These are phyloP conservation scores for Exophiala bonariae DNA, from an alignment of 2,329 filamentous ascomycete species.

Conservation along the genomic window DNA sequence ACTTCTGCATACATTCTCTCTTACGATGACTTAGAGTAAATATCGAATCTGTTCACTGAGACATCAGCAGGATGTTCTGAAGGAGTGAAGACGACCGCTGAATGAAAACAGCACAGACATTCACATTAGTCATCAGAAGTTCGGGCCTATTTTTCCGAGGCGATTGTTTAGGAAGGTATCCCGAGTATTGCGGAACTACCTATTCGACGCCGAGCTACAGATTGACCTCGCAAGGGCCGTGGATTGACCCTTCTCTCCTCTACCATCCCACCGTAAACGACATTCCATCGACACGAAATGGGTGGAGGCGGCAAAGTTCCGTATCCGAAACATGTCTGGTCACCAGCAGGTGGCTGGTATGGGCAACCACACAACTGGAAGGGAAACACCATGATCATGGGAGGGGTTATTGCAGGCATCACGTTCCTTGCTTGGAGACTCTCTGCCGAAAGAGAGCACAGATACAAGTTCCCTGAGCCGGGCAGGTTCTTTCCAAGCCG, in stretches of 20 bases:
- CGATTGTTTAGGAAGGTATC: no score
- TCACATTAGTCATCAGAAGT: no score
- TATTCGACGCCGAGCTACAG: no score
- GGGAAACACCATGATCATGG: constrained; percentile 79
- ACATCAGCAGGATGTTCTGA: no score
- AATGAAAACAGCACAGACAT: no score
- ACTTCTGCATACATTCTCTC: no score
- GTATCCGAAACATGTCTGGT: constrained; percentile 95
- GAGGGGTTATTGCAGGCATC: constrained; percentile 67
- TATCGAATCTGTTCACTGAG: no score
- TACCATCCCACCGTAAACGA: not conserved
- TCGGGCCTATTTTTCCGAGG: no score
- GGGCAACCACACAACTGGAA: constrained; percentile 93
- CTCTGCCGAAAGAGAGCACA: constrained; percentile 71
- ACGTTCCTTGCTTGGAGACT: constrained; percentile 67
- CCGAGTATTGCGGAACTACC: no score
- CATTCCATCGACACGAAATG: constrained; percentile 37
- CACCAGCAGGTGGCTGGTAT: constrained; percentile 97
- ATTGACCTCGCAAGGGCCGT: not conserved
- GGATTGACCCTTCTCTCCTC: not conserved
- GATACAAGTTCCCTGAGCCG: constrained; percentile 73
- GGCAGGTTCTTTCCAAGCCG: constrained; percentile 80
- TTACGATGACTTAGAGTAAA: no score
- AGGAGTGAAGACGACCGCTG: no score
- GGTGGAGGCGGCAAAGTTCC: constrained; percentile 79